Base-by-base conservation (phyloP, 202 grass and related monocot species). In the Setaria italica region DNA sequence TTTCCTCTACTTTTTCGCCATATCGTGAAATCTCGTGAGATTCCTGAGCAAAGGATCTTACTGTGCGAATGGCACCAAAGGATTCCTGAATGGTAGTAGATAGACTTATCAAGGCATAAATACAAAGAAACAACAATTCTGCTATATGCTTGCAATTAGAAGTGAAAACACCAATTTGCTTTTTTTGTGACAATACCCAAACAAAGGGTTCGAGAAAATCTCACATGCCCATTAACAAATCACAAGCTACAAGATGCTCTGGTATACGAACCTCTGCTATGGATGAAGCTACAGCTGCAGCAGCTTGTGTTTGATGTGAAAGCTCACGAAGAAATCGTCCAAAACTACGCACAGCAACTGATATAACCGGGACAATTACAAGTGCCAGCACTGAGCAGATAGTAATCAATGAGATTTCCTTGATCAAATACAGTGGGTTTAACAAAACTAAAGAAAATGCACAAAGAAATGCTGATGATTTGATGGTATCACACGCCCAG, bases 31-130 rank as follows among this genome's bases (percentile, higher is more conserved):
- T 80, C 82, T 99, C 97, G 68, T 96, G 83, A 88, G 64, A 74
- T 85, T 99, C 97, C 78, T 99, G 97, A 64, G 93, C 97, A 73
- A 99, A 99, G 60, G 93, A 94, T 85, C 97, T 94, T 88, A 99
- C 92, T 46, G 97, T 99, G 69, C 97, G 97, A 66, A 99, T 91
- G 48, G 97, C 97, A 73, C 93, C 97, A 91, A 99, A 99, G 59
- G 97, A 94, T 93, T 99, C 97, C 97, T 99, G 87, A 77, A 91
- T 51, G 71, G 45, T 41, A 87, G 70, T 83, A 72, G 39, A 81
- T 72, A 91, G 25, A 62, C 16, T 80, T 90, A 67, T 91, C 80
- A 94, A 80, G 54, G 39, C 35, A 79, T n/a, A 85, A 75, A 78
- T 60, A 69, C 11, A 78, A 88, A 74, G 14, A 48, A 91, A 62